These are phyloP conservation scores for Wallacemonas rigidus DNA, from an alignment of 208 protist species.

Conservation along the genomic window DNA sequence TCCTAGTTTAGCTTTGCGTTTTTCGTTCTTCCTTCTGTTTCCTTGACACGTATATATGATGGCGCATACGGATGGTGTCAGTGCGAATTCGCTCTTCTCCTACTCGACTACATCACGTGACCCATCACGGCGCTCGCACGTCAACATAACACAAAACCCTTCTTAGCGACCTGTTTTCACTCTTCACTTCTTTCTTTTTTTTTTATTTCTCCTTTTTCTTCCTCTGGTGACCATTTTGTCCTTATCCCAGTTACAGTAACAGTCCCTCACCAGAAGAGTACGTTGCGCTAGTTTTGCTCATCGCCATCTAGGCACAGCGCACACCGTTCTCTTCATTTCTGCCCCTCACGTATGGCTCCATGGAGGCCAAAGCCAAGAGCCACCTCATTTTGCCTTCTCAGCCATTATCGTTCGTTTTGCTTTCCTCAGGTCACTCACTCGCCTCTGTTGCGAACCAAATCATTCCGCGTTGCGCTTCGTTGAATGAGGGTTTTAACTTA, in stretches of 20 bases:
- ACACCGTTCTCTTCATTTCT: no score
- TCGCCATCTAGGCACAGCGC: background rate
- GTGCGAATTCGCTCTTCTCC: background rate
- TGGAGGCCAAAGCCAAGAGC: no score
- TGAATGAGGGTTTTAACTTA: no score
- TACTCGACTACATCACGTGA: no score
- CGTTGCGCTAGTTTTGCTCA: background rate
- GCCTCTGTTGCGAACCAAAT: no score
- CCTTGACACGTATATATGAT: background rate
- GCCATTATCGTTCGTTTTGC: no score
- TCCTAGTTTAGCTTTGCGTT: constrained; percentile 3
- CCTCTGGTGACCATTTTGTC: background rate
- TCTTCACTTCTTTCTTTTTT: constrained; percentile 19
- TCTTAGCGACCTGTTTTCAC: background rate
- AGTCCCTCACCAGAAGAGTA: background rate
- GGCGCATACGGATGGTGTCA: background rate
- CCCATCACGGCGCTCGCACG: background rate
- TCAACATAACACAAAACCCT: background rate
- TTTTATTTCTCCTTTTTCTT: constrained; percentile 13
- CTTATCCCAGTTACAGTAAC: background rate
- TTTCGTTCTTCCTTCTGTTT: background rate
- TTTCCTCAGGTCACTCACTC: no score
- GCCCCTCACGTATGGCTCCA: no score
- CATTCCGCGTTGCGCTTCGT: no score
- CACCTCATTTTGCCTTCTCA: no score